Evolutionary conservation across 2,329 filamentous ascomycete genomes (phyloP).

Genomic region (Colletotrichum spaethianum): DNA sequence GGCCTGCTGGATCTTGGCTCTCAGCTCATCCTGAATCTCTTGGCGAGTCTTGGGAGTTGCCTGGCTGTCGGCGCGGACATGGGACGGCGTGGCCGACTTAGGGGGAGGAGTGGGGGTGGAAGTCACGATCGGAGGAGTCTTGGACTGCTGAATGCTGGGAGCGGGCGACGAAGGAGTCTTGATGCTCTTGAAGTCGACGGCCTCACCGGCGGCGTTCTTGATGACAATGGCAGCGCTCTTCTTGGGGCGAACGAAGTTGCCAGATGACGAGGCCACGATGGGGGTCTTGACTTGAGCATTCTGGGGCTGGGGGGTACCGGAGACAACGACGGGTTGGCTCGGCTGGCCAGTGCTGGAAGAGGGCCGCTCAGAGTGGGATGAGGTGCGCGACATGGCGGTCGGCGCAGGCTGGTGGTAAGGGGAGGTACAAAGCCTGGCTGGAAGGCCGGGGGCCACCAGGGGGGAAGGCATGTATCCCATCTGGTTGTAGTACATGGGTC

Average conservation of each 20-base stretch:
- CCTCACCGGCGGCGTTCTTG: constrained; percentile 86
- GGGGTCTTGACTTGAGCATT: constrained; percentile 68
- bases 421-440: constrained; percentile 59
- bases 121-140: constrained; percentile 79
- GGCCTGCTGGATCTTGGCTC: constrained; percentile 81
- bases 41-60: constrained; percentile 79
- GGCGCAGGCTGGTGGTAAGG: constrained; percentile 56
- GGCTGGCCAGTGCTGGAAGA: constrained; percentile 76
- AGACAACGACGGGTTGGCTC: constrained; percentile 71
- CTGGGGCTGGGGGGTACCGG: constrained; percentile 74
- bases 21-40: constrained; percentile 87
- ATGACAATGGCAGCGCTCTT: constrained; percentile 86
- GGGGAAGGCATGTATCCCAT: constrained; percentile 65
- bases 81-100: constrained; percentile 78
- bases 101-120: constrained; percentile 86
- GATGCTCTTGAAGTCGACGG: constrained; percentile 73
- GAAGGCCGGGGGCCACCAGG: constrained; percentile 55
- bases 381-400: constrained; percentile 84
- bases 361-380: constrained; percentile 80
- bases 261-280: constrained; percentile 55
- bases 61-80: constrained; percentile 80
- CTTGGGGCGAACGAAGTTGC: constrained; percentile 66
- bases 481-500: constrained; percentile 58
- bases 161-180: constrained; percentile 72
- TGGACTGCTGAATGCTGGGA: constrained; percentile 68